Evolutionary conservation across 345 rosid genomes (phyloP).

Genomic region (Syzygium oleosum): DNA sequence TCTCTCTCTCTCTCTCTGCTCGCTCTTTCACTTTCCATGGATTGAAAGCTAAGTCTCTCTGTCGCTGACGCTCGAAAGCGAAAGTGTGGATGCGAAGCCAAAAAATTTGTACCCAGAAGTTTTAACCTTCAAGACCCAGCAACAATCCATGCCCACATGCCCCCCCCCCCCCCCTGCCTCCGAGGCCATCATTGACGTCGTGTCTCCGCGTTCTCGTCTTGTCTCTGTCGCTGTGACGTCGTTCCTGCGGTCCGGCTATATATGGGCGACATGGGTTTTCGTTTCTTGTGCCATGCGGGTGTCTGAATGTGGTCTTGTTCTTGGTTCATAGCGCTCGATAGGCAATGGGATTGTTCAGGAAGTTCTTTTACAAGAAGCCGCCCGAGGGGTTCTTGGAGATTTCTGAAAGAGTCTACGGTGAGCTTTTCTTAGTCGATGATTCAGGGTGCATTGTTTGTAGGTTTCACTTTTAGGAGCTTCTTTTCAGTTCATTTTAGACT

Average conservation of each 20-base stretch:
- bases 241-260: background rate
- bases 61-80: conserved; percentile 17
- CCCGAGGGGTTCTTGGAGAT: conserved; percentile 97
- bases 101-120: conserved; percentile 6
- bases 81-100: conserved; percentile 30
- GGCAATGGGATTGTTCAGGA: conserved; percentile 76
- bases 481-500: background rate
- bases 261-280: background rate
- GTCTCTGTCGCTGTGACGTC: conserved; percentile 12
- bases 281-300: background rate
- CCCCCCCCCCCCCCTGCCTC: conserved; percentile 15
- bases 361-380: conserved; percentile 73
- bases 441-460: background rate
- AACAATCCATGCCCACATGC: conserved; percentile 6
- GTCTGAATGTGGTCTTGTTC: background rate
- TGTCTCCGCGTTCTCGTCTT: background rate
- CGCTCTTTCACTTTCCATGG: conserved; percentile 9
- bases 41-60: conserved; percentile 69
- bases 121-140: conserved; percentile 61
- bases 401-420: conserved; percentile 79
- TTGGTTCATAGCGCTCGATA: background rate
- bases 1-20: background rate
- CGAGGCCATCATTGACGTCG: background rate
- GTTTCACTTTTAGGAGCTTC: background rate
- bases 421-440: conserved; percentile 1